Evolutionary conservation across 1,284 basidiomycete species (phyloP), one percentile per base, ranked within the genome.

Genomic region (Trametes hirsuta): DNA sequence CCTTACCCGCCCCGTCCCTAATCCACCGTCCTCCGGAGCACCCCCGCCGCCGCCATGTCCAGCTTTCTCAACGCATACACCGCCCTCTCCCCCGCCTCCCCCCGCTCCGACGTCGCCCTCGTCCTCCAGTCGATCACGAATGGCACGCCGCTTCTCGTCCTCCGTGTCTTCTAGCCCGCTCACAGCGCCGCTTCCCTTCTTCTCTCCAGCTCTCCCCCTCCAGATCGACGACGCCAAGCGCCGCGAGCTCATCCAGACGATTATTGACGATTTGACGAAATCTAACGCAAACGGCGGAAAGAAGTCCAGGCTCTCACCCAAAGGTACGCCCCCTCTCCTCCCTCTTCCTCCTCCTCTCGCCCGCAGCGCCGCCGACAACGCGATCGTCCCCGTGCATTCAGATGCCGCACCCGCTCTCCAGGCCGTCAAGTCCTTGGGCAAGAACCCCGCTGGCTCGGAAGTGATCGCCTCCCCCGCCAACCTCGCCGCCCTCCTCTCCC

Each of bases 401-500:
- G 91, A 91, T 71, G 81, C 83, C 37, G 76, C 82, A 1, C 79
- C 77, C 30, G 91, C 90, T 15, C 76, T 95, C 1, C 77, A 84
- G 37, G 86, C 90, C 0, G 71, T 95, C 62, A 95, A 95, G 75
- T 84, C 82, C 2, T 79, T 95, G 2, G 91, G 90, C 21, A 87
- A 89, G 68, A 83, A 87, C 58, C 85, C 84, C 0, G 76, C 84
- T 5, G 91, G 89, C 12, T 93, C 93, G 9, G 76, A 80, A 55
- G 77, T 86, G 45, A 79, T 95, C 24, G 81, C 85, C 10, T 78
- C 76, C 2, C 66, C 81, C 4, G 66, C 76, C 15, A 88, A 85
- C 68, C 76, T 90, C 55, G 81, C 79, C 5, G 74, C 77, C 22
- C 75, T 90, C 24, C 76, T 90, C 40, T 67, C 72, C 4, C 66